Base-by-base conservation (phyloP, 2,329 filamentous ascomycete species). In the Penicillium sp. region DNA sequence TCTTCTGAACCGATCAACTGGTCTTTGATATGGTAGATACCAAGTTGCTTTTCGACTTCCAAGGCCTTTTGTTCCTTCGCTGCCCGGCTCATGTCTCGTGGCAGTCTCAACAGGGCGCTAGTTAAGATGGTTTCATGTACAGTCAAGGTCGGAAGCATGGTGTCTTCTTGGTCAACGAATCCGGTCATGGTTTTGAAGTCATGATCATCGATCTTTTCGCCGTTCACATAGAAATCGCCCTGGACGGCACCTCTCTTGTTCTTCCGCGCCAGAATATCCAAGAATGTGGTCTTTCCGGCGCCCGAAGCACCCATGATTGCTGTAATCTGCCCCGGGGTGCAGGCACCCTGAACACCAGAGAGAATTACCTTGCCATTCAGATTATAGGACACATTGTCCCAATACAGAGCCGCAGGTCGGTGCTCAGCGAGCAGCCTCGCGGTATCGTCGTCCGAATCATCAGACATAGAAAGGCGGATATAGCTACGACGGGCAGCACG, bases 261-360 rank as follows among this genome's bases (percentile, higher is more conserved):
- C 80, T 97, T 99, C 57, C 92, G 86, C 7, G 94, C 94, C 40
- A 99, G 79, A 52, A 99, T 96, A 68, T 99, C 94, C 37, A 99
- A 78, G 72, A 99, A 97, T 0, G 91, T 96, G 0, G 94, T 99
- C 76, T 99, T 99, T 52, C 94, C 94, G 34, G 94, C 95, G 24
- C 94, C 94, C 0, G 94, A 99, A 7, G 94, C 93, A 50, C 94
- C 94, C 93, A 99, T 99, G 64, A 99, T 96, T 7, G 94, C 94
- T 60, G 93, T 90, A 7, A 97, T 84, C 70, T 99, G 91, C n/a
- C 95, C 95, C 2, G 93, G 91, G 61, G 89, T 88, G n/a, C 93
- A 92, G 34, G 91, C 86, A 40, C 94, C 94, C 59, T 88, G 86
- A 27, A 99, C 88, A 12, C 83, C 84, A 13, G 82, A 81, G 2